Evolutionary conservation across 1,139 yeast species (phyloP), one percentile per base, ranked within the genome.

Genomic region (Candida anutae): DNA sequence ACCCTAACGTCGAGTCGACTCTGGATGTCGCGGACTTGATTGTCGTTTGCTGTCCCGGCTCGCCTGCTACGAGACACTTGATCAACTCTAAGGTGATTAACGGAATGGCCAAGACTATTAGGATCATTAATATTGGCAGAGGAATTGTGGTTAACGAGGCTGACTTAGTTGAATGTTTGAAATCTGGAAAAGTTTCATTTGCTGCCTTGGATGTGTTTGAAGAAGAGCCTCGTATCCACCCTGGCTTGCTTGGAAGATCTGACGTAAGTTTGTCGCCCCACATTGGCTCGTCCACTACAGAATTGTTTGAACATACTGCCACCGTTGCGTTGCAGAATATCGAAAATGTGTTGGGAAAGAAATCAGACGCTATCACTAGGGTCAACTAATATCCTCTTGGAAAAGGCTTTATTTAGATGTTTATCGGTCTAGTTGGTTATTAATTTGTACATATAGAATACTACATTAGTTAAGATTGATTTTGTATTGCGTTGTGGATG

Each of bases 131-230:
- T 48, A 76, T 82, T 20, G 94, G 94, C 1, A 65, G 93, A 38
- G 93, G 93, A 1, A 50, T 68, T 4, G 73, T 84, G 17, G 63
- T 87, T 33, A 80, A 85, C 44, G 94, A 83, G 43, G 62, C 65
- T 13, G 94, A 79, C 1, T 59, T 87, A 28, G 70, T 83, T 2
- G 62, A 59, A 6, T 94, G 85, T 0, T 61, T 87, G 34, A 65
- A 76, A 37, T 47, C 63, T 4, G 94, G 93, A 2, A 75, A 79
- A 34, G 65, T 87, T 3, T 53, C 68, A 14, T 72, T 78, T 45
- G 90, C 79, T 11, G 96, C 95, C 0, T 57, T 84, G 25, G 95
- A 85, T 45, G 95, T 85, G 4, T 83, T 62, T 52, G 81, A 76
- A 41, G 50, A 69, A 22, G 95, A 85, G 51, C 88, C 88, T 3